phyloP scores from a whole-genome alignment of 2,329 filamentous ascomycete genomes.

The Dactylellina sp. region DNA sequence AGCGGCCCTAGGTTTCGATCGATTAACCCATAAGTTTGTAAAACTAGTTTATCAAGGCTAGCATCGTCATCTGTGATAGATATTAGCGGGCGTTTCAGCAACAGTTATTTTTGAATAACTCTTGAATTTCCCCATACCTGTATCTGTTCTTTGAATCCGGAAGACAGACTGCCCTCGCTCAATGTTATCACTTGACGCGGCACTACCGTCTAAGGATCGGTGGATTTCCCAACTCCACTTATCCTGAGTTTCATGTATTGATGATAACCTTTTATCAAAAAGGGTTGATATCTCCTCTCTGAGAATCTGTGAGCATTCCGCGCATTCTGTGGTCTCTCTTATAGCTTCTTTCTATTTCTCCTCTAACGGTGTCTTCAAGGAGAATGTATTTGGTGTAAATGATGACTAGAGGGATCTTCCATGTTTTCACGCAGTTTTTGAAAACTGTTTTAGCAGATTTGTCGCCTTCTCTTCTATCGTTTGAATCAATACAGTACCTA shows the following conservation, averaged over 20 bases:
- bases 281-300: not conserved
- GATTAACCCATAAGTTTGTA: conserved; percentile 15
- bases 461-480: conserved; percentile 4
- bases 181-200: not conserved
- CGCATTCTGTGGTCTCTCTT: not conserved
- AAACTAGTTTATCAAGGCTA: conserved; percentile 24
- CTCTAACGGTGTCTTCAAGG: conserved; percentile 3
- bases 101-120: not conserved
- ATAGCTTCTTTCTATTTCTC: conserved; percentile 5
- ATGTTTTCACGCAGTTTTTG: conserved; percentile 24
- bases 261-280: not conserved
- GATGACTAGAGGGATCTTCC: conserved; percentile 32
- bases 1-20: conserved; percentile 8
- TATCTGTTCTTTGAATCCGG: conserved; percentile 29
- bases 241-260: not conserved
- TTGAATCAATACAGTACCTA: conserved; percentile 20
- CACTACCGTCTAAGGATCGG: too few species aligned
- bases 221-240: conserved; percentile 16
- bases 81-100: not conserved
- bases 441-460: conserved; percentile 17
- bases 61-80: conserved; percentile 1
- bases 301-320: too few species aligned
- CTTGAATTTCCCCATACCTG: conserved; percentile 9
- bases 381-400: conserved; percentile 19
- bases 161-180: conserved; percentile 10